Evolutionary conservation across 352 stramenopile species (phyloP).

Genomic region (Elongisporangium anandrum): DNA sequence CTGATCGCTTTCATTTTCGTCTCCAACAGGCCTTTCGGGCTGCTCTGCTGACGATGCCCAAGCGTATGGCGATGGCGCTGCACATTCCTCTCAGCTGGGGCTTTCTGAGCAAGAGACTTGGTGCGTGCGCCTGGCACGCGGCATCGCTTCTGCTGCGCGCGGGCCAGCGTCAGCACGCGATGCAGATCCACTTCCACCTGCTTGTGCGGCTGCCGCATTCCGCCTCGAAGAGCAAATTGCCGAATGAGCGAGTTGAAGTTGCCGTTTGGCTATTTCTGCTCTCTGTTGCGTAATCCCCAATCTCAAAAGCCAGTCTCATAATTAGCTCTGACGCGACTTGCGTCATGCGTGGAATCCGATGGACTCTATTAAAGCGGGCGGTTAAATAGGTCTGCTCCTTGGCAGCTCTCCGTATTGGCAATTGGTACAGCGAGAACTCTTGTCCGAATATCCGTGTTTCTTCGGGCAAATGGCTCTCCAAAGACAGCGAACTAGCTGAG

Average conservation of each 20-base stretch:
- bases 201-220: conserved; percentile 1
- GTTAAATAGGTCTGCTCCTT: not conserved
- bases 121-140: conserved; percentile 5
- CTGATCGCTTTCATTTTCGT: conserved; percentile 24
- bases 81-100: conserved; percentile 1
- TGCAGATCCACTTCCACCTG: conserved; percentile 54
- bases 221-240: not conserved
- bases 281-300: not conserved
- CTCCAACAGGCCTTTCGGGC: conserved; percentile 15
- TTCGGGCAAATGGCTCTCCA: not conserved
- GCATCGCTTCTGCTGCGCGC: conserved; percentile 14
- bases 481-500: not conserved
- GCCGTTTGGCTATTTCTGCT: not conserved
- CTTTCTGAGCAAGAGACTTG: not conserved
- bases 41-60: not conserved
- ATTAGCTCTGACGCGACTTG: not conserved
- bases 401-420: not conserved
- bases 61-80: conserved; percentile 28
- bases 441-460: not conserved
- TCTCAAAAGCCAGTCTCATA: not conserved
- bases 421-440: not conserved
- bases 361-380: not conserved
- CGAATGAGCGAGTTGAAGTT: not conserved
- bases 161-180: conserved; percentile 45
- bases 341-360: not conserved